These are phyloP conservation scores for Pharus latifolius DNA, from an alignment of 176 grass and related monocot genomes.

Conservation along the genomic window DNA sequence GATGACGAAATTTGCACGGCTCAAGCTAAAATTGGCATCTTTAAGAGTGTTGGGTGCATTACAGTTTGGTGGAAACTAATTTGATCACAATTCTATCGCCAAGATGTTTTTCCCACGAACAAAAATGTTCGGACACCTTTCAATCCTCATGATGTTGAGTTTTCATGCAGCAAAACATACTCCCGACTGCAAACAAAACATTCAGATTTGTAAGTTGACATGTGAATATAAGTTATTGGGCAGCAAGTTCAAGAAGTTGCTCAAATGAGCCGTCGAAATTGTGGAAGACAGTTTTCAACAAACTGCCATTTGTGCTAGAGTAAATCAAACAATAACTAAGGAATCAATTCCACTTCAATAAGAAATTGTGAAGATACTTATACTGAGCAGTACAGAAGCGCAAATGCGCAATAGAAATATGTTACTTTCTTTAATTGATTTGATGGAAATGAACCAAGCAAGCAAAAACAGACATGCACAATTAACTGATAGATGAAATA, in stretches of 20 bases:
- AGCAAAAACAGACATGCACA: neutral
- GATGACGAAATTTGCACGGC: too few relatives aligned
- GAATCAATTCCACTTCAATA: neutral
- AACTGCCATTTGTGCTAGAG: neutral
- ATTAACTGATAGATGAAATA: neutral
- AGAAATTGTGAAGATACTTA: neutral
- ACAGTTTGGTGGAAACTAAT: neutral
- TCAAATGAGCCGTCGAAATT: neutral
- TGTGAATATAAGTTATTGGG: neutral
- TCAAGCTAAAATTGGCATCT: too few relatives aligned
- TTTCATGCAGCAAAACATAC: constrained; percentile 81
- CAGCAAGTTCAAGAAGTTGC: neutral
- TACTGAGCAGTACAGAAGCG: neutral
- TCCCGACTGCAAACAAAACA: constrained; percentile 61
- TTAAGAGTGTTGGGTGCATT: neutral
- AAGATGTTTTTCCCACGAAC: neutral
- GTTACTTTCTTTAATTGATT: neutral
- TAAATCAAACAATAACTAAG: neutral
- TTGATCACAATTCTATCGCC: neutral
- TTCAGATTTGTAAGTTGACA: neutral
- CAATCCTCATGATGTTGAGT: constrained; percentile 39
- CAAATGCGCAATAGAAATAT: neutral
- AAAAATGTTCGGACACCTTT: neutral
- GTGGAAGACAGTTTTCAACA: neutral
- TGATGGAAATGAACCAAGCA: neutral